phyloP scores from a whole-genome alignment of 2,329 filamentous ascomycete species.

The Aurifilum marmelostoma region DNA sequence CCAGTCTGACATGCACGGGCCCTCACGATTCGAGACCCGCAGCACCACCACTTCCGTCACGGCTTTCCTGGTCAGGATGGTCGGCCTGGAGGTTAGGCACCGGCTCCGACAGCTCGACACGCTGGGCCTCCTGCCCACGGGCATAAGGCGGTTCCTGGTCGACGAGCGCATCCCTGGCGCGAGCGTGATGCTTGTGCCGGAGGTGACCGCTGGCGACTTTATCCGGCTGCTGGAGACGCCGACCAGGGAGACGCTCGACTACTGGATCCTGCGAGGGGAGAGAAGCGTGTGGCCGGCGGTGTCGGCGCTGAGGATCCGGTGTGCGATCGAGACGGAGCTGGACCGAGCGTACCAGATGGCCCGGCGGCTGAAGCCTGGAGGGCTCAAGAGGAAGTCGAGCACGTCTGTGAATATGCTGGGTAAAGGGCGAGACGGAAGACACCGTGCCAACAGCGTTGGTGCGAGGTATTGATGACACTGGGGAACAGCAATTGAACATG shows the following conservation, averaged over 20 bases:
- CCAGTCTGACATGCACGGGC: constrained; percentile 77
- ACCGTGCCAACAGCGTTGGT: constrained; percentile 32
- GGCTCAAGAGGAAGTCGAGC: constrained; percentile 50
- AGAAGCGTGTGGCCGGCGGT: constrained; percentile 89
- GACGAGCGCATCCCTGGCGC: constrained; percentile 82
- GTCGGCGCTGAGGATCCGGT: constrained; percentile 77
- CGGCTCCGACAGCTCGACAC: constrained; percentile 80
- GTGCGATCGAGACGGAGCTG: constrained; percentile 84
- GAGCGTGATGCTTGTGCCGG: constrained; percentile 79
- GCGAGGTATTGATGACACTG: constrained; percentile 23
- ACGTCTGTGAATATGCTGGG: constrained; percentile 35
- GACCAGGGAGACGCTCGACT: constrained; percentile 72
- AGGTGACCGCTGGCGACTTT: constrained; percentile 74
- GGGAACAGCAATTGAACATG: background rate
- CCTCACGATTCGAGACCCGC: constrained; percentile 62
- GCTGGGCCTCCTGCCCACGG: constrained; percentile 70
- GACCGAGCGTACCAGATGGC: constrained; percentile 84
- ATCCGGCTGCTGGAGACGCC: constrained; percentile 80
- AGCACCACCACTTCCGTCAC: constrained; percentile 61
- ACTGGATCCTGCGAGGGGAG: constrained; percentile 87
- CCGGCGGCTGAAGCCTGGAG: constrained; percentile 61
- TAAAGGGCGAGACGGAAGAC: constrained; percentile 29
- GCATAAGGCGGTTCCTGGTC: constrained; percentile 75
- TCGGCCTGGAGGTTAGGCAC: constrained; percentile 78
- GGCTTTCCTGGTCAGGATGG: constrained; percentile 65